phyloP scores from a whole-genome alignment of 2,329 filamentous ascomycete genomes.

The Clarireedia monteithiana region DNA sequence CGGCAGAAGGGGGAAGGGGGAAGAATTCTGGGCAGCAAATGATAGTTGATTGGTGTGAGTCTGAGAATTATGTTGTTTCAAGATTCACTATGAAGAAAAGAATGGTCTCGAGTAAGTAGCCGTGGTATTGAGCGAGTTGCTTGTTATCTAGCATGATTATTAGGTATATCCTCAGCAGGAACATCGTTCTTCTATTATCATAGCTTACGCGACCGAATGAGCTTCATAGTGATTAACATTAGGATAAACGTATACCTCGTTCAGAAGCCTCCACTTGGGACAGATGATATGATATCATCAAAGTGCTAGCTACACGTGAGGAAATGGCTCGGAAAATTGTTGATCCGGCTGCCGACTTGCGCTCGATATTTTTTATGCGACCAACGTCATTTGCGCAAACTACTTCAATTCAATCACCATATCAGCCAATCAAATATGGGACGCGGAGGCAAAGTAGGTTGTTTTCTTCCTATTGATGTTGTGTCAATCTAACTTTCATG shows the following conservation, averaged over 20 bases:
- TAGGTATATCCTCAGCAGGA: too few species aligned
- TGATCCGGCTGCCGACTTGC: not conserved
- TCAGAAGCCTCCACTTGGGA: not conserved
- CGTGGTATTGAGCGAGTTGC: too few species aligned
- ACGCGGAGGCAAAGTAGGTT: constrained; percentile 26
- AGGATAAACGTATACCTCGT: too few species aligned
- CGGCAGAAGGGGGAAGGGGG: not conserved
- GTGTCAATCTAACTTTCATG: not conserved
- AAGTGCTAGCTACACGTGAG: not conserved
- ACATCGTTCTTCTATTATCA: too few species aligned
- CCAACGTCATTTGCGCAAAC: not conserved
- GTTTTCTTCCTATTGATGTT: not conserved
- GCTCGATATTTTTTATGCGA: constrained; percentile 5
- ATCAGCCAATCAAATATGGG: constrained; percentile 18
- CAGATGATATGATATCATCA: not conserved
- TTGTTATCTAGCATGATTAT: too few species aligned
- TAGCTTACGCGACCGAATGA: too few species aligned
- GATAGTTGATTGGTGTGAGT: not conserved
- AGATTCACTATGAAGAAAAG: too few species aligned
- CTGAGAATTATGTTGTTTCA: not conserved
- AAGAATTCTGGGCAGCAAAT: not conserved
- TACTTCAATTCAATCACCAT: not conserved
- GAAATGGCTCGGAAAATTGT: not conserved
- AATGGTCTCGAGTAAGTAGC: too few species aligned
- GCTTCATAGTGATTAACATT: too few species aligned